Conservation (phyloP, 257 asterid species). For the Linderniella brevidens region DNA sequence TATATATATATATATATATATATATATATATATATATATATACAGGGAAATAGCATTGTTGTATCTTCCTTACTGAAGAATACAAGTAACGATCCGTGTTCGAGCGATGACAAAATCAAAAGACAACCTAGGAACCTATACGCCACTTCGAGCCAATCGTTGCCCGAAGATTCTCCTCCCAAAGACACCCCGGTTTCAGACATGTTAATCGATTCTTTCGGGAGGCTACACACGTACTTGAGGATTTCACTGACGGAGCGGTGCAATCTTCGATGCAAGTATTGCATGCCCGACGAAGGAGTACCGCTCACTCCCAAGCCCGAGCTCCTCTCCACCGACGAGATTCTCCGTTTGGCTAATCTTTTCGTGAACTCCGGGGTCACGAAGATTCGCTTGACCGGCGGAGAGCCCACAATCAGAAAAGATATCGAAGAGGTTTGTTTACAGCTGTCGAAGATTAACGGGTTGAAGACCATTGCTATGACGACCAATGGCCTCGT, state of each 20-base stretch:
- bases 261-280: slow-evolving; percentile 87
- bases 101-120: slow-evolving; percentile 13
- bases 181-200: slow-evolving; percentile 33
- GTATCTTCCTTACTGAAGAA: background rate
- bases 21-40: too few species aligned
- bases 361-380: slow-evolving; percentile 89
- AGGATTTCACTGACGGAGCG: slow-evolving; percentile 90
- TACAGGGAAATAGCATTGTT: too few species aligned
- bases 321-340: slow-evolving; percentile 45
- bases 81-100: slow-evolving; percentile 12
- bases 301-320: slow-evolving; percentile 63
- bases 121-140: slow-evolving; percentile 16
- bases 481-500: slow-evolving; percentile 84
- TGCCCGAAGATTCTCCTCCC: slow-evolving; percentile 19
- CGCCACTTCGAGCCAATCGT: slow-evolving; percentile 36
- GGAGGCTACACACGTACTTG: slow-evolving; percentile 79
- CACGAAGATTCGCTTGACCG: slow-evolving; percentile 78
- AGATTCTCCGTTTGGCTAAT: slow-evolving; percentile 58
- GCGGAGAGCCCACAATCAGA: slow-evolving; percentile 86
- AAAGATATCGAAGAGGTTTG: slow-evolving; percentile 85
- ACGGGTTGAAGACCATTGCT: slow-evolving; percentile 66
- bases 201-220: slow-evolving; percentile 76
- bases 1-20: too few species aligned
- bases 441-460: slow-evolving; percentile 43
- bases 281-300: slow-evolving; percentile 98